Conservation (phyloP, 2,329 filamentous ascomycete species). For the Fusarium pininemorale region DNA sequence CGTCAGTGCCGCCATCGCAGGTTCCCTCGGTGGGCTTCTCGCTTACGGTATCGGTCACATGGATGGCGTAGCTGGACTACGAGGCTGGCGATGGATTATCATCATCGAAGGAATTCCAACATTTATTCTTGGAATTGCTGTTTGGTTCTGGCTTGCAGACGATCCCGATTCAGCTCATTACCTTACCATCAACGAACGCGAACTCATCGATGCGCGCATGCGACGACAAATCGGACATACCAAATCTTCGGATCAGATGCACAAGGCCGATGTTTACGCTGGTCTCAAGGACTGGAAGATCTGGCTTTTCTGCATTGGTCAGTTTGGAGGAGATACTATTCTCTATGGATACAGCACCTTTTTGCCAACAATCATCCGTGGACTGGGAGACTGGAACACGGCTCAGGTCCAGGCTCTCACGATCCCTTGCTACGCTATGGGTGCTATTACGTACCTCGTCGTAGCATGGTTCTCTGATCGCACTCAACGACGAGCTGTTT, state of each 20-base stretch:
- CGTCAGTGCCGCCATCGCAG: constrained; percentile 39
- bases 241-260: constrained; percentile 42
- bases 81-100: constrained; percentile 67
- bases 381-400: constrained; percentile 58
- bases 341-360: constrained; percentile 71
- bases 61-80: constrained; percentile 35
- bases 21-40: constrained; percentile 40
- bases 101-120: constrained; percentile 58
- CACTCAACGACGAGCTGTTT: constrained; percentile 64
- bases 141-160: constrained; percentile 45
- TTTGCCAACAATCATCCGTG: constrained; percentile 72
- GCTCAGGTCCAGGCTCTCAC: constrained; percentile 69
- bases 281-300: constrained; percentile 69
- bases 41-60: constrained; percentile 49
- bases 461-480: constrained; percentile 67
- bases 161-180: constrained; percentile 62
- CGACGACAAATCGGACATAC: constrained; percentile 44
- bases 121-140: constrained; percentile 38
- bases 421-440: constrained; percentile 71
- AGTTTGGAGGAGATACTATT: constrained; percentile 71
- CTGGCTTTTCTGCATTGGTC: constrained; percentile 66
- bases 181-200: constrained; percentile 60
- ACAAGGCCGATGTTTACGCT: constrained; percentile 65
- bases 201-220: constrained; percentile 45
- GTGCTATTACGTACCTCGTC: constrained; percentile 66